Evolutionary conservation across 2,329 filamentous ascomycete genomes (phyloP).

Genomic region (Calonectria ilicicola): DNA sequence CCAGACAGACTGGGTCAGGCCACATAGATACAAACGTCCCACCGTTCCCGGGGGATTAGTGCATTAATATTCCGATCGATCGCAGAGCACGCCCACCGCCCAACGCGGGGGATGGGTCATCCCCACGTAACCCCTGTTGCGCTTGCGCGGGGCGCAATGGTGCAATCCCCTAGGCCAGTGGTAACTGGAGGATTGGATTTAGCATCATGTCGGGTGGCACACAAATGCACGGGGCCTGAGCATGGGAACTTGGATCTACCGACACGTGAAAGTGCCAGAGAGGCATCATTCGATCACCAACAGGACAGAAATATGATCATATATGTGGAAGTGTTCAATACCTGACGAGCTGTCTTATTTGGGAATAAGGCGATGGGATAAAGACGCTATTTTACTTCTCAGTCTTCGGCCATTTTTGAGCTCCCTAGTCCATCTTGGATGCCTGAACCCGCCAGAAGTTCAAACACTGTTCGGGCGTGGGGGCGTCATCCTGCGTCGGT

Average conservation of each 20-base stretch:
- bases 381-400: too few species aligned
- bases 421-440: too few species aligned
- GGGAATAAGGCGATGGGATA: too few species aligned
- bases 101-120: slow-evolving; percentile 14
- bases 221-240: slow-evolving; percentile 22
- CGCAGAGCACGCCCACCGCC: not conserved
- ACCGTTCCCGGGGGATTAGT: not conserved
- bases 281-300: too few species aligned
- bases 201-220: slow-evolving; percentile 22
- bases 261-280: too few species aligned
- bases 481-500: too few species aligned
- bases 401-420: too few species aligned
- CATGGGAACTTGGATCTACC: not conserved
- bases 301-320: too few species aligned
- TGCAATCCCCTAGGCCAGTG: slow-evolving; percentile 31
- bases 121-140: slow-evolving; percentile 25
- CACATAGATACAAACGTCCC: not conserved
- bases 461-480: too few species aligned
- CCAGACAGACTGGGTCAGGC: not conserved
- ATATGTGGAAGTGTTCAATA: too few species aligned
- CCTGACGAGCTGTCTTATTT: too few species aligned
- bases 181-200: slow-evolving; percentile 23
- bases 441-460: too few species aligned
- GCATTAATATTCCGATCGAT: slow-evolving; percentile 12
- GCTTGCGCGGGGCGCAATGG: slow-evolving; percentile 37